These are phyloP conservation scores for Luffa acutangula DNA, from an alignment of 306 rosid species.

Conservation along the genomic window DNA sequence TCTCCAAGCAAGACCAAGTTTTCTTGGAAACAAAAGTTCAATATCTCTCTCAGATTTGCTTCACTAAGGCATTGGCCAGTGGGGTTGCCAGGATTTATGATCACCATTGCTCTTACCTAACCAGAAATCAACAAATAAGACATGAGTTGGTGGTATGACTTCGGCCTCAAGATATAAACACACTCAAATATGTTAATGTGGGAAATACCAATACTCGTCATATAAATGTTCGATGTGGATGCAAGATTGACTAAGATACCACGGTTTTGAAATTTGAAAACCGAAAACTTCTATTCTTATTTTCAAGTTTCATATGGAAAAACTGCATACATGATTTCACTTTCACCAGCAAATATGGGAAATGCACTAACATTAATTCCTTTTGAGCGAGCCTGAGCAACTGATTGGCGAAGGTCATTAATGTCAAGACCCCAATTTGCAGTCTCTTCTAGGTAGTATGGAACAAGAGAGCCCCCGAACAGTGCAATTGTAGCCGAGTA, in stretches of 20 bases:
- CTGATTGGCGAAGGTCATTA: slow-evolving; percentile 56
- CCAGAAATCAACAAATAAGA: slow-evolving; percentile 17
- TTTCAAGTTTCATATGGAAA: neutral
- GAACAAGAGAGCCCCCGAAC: slow-evolving; percentile 89
- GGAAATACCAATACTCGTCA: neutral
- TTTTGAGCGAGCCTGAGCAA: slow-evolving; percentile 63
- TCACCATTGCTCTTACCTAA: slow-evolving; percentile 98
- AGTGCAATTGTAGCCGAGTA: slow-evolving; percentile 89
- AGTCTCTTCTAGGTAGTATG: slow-evolving; percentile 96
- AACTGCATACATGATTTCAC: neutral
- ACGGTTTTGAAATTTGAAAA: neutral
- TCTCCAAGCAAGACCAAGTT: slow-evolving; percentile 89
- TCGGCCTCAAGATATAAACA: neutral
- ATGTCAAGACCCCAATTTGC: slow-evolving; percentile 96
- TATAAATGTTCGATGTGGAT: neutral
- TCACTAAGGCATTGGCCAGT: slow-evolving; percentile 95
- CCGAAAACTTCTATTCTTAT: neutral
- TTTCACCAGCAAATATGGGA: slow-evolving; percentile 7
- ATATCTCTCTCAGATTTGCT: slow-evolving; percentile 65
- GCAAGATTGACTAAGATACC: neutral
- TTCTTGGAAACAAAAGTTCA: slow-evolving; percentile 74
- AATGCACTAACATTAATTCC: slow-evolving; percentile 67
- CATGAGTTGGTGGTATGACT: neutral
- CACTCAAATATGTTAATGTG: neutral
- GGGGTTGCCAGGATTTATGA: slow-evolving; percentile 96